A percentile compares a stretch with the other conserved stretches of the same genome.
Evolutionary conservation across 805 yeast genomes (phyloP).

Genomic region (Zygosaccharomyces siamensis): DNA sequence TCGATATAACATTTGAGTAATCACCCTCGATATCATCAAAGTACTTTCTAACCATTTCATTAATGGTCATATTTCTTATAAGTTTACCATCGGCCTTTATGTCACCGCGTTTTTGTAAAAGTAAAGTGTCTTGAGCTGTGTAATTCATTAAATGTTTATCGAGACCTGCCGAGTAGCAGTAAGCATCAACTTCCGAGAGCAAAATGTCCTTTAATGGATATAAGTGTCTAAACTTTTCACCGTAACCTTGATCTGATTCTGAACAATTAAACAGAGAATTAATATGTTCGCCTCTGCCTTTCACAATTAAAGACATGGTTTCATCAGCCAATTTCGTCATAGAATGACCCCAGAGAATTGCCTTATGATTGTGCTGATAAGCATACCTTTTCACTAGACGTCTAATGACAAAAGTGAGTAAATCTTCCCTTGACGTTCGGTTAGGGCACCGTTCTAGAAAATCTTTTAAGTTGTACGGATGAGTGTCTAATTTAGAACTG

Average conservation of each 20-base stretch:
- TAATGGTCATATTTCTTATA: constrained; percentile 69
- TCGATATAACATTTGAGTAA: constrained; percentile 85
- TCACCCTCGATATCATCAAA: constrained; percentile 66
- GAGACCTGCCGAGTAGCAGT: constrained; percentile 38
- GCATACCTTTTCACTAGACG: constrained; percentile 49
- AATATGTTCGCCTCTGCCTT: constrained; percentile 76
- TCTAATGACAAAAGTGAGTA: constrained; percentile 43
- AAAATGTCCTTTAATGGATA: constrained; percentile 76
- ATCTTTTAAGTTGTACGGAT: constrained; percentile 7
- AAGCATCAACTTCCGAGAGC: constrained; percentile 60
- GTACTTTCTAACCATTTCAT: constrained; percentile 71
- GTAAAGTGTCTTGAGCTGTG: constrained; percentile 15
- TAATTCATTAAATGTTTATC: constrained; percentile 30
- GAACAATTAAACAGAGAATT: constrained; percentile 49
- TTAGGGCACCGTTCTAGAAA: constrained; percentile 35
- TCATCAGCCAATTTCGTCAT: constrained; percentile 82
- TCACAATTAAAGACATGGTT: constrained; percentile 72
- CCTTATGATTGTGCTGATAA: constrained; percentile 39
- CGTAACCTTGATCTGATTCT: constrained; percentile 29
- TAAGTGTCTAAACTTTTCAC: constrained; percentile 40
- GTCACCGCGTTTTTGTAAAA: constrained; percentile 27
- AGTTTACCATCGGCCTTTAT: constrained; percentile 8
- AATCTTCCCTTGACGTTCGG: constrained; percentile 64
- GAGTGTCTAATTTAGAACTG: constrained; percentile 4
- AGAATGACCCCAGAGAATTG: constrained; percentile 66